A percentile compares a stretch with the other conserved stretches of the same genome.
Conservation (phyloP, 768 basidiomycete species). For the Russula vinacea region DNA sequence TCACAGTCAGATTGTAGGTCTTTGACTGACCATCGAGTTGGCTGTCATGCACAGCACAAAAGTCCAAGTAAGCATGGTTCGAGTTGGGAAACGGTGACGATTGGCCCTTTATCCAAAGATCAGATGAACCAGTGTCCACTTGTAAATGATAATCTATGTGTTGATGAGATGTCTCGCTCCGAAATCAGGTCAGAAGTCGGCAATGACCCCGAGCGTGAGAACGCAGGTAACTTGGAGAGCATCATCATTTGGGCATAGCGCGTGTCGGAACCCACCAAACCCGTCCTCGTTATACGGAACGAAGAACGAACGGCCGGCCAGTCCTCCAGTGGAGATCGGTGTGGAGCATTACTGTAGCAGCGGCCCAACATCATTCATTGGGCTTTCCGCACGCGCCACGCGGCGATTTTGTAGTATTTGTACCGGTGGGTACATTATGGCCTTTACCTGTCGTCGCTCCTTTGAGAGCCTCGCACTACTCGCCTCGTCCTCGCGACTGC, state of each 20-base stretch:
- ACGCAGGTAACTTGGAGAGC: neutral
- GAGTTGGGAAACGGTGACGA: conserved; percentile 48
- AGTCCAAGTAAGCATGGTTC: conserved; percentile 31
- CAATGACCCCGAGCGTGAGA: conserved; percentile 59
- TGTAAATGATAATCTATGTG: conserved; percentile 65
- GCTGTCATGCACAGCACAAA: conserved; percentile 16
- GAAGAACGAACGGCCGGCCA: too few species aligned
- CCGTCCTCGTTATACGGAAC: neutral
- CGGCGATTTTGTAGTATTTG: too few species aligned
- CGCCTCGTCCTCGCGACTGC: conserved; percentile 8
- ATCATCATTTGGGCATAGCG: neutral
- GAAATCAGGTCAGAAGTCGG: conserved; percentile 36
- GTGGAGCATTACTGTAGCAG: neutral
- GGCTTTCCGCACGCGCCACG: neutral
- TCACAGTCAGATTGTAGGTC: conserved; percentile 31
- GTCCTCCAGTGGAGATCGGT: too few species aligned
- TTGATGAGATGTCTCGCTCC: conserved; percentile 6
- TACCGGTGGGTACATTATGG: neutral
- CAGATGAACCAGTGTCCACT: conserved; percentile 82
- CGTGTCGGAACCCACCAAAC: neutral
- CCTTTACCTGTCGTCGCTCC: neutral
- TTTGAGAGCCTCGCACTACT: neutral
- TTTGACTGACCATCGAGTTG: conserved; percentile 29
- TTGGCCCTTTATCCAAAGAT: conserved; percentile 65
- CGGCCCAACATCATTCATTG: too few species aligned